Percentiles rank a stretch among this genome's conserved stretches.
Conservation (phyloP, 768 basidiomycete species). For the Hericium alpestre region DNA sequence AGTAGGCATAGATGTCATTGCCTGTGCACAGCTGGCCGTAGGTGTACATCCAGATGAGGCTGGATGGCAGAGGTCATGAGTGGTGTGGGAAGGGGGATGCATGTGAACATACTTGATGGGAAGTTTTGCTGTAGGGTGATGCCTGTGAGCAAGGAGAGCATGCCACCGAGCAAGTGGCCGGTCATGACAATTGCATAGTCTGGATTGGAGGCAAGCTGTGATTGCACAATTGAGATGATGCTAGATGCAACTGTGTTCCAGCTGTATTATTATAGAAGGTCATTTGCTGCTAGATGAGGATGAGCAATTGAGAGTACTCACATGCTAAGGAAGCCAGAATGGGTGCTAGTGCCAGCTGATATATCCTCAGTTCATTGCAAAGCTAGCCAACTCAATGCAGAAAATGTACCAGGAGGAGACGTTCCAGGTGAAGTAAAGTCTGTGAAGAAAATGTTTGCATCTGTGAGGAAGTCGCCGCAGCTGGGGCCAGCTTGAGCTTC, state of each 20-base stretch:
- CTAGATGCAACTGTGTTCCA: background rate
- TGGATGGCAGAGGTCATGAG: background rate
- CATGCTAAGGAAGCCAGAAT: background rate
- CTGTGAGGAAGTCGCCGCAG: background rate
- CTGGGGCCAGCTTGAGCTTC: no score
- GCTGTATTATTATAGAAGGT: background rate
- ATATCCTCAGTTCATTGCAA: background rate
- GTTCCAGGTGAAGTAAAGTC: background rate
- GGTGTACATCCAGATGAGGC: conserved; percentile 9
- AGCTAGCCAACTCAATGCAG: background rate
- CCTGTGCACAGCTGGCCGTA: conserved; percentile 15
- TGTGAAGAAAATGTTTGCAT: background rate
- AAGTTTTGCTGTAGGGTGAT: conserved; percentile 16
- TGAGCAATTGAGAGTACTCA: background rate
- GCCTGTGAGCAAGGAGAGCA: conserved; percentile 25
- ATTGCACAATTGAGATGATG: background rate
- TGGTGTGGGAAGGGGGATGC: background rate
- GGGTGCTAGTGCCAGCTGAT: background rate
- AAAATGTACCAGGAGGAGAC: background rate
- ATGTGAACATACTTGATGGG: background rate
- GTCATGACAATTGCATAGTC: conserved; percentile 21
- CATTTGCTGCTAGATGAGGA: background rate
- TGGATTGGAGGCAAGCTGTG: conserved; percentile 13
- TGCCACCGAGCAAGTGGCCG: conserved; percentile 28
- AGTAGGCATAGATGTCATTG: conserved; percentile 8